Percentiles rank a stretch among this genome's conserved stretches.
Conservation (phyloP, 75 land plant species). For the Pinus tabuliformis region DNA sequence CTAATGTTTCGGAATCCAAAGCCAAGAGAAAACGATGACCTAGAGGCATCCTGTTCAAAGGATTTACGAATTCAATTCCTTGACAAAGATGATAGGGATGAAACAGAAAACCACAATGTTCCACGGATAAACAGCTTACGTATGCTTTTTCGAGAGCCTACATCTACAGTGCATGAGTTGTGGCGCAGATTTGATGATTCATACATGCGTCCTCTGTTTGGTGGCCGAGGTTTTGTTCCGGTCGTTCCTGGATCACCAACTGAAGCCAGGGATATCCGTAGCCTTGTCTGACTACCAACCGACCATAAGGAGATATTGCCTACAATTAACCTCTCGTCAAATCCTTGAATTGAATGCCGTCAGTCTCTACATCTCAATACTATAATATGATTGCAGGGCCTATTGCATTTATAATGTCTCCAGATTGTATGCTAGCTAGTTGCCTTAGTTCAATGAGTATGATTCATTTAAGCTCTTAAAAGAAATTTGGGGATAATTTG, state of each 20-base stretch:
- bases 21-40: neutral
- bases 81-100: slow-evolving; percentile 8
- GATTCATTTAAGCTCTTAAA: neutral
- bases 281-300: neutral
- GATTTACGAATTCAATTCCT: slow-evolving; percentile 14
- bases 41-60: slow-evolving; percentile 11
- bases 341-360: neutral
- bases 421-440: neutral
- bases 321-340: neutral
- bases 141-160: slow-evolving; percentile 5
- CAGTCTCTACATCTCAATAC: neutral
- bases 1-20: slow-evolving; percentile 9
- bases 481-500: too few species aligned
- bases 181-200: slow-evolving; percentile 57
- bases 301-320: neutral
- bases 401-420: neutral
- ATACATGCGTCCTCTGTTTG: slow-evolving; percentile 51
- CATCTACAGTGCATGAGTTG: slow-evolving; percentile 43
- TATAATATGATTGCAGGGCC: neutral
- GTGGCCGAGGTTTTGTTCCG: slow-evolving; percentile 38
- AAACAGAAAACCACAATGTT: neutral
- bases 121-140: slow-evolving; percentile 5
- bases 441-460: neutral
- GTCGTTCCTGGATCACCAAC: slow-evolving; percentile 9
- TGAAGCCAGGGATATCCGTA: neutral